Percentiles rank a stretch among this genome's conserved stretches.
Conservation (phyloP, 768 basidiomycete genomes). For the Glaciozyma martinii region DNA sequence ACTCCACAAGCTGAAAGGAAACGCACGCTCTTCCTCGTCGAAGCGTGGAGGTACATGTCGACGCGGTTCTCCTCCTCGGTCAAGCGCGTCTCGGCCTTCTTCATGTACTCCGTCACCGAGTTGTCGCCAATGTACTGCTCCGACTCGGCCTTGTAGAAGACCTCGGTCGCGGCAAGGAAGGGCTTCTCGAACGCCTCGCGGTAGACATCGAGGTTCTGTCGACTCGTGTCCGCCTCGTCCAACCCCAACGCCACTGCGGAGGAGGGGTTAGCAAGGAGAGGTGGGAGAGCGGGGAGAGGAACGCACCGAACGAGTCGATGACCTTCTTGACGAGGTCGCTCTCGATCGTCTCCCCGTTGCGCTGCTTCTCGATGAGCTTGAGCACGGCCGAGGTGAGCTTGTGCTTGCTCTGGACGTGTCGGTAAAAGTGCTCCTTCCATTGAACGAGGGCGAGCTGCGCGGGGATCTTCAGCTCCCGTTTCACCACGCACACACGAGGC, state of each 20-base stretch:
- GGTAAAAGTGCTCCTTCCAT: slow-evolving; percentile 88
- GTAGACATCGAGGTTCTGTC: slow-evolving; percentile 87
- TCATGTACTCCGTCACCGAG: slow-evolving; percentile 86
- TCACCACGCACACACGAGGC: neutral
- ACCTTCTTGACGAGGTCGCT: slow-evolving; percentile 88
- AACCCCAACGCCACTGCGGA: slow-evolving; percentile 70
- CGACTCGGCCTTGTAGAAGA: slow-evolving; percentile 86
- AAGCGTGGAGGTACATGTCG: slow-evolving; percentile 82
- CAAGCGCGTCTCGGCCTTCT: slow-evolving; percentile 84
- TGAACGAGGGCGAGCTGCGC: slow-evolving; percentile 80
- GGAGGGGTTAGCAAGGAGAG: neutral
- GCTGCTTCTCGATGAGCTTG: slow-evolving; percentile 79
- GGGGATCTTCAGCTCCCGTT: neutral
- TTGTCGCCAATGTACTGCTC: slow-evolving; percentile 80
- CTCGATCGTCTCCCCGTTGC: slow-evolving; percentile 89
- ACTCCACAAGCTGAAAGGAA: slow-evolving; percentile 43
- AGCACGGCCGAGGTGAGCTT: slow-evolving; percentile 83
- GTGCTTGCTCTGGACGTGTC: slow-evolving; percentile 71
- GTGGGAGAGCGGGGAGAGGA: neutral
- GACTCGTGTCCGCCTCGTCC: slow-evolving; percentile 84
- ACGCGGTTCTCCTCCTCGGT: slow-evolving; percentile 92
- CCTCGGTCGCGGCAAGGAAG: slow-evolving; percentile 79
- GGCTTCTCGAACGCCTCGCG: slow-evolving; percentile 78
- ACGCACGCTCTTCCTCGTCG: slow-evolving; percentile 63
- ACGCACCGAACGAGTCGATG: slow-evolving; percentile 69